A percentile compares a stretch with the other conserved stretches of the same genome.
These are phyloP conservation scores for Jacaranda mimosifolia DNA, from an alignment of 257 asterid species.

Conservation along the genomic window DNA sequence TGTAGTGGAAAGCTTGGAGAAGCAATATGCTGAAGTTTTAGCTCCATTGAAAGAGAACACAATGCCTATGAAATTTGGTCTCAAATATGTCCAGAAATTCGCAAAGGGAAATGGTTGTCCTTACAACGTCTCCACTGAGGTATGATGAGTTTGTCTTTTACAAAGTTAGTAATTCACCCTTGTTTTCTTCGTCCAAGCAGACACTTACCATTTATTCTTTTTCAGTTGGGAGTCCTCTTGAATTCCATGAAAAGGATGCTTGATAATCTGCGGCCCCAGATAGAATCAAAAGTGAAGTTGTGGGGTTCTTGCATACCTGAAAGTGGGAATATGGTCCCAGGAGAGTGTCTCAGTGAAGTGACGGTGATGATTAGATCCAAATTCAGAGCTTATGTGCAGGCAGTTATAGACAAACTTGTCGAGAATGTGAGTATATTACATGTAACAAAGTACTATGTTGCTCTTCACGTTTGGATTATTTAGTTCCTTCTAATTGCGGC, in stretches of 20 bases:
- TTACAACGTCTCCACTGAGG: conserved; percentile 71
- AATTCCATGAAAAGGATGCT: conserved; percentile 93
- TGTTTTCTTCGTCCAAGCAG: background rate
- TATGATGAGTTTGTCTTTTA: conserved; percentile 22
- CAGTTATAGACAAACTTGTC: conserved; percentile 76
- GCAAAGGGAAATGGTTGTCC: conserved; percentile 68
- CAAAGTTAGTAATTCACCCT: background rate
- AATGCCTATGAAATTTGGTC: conserved; percentile 82
- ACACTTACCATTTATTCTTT: conserved; percentile 3
- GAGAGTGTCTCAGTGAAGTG: conserved; percentile 90
- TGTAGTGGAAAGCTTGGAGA: conserved; percentile 84
- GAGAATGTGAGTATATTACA: conserved; percentile 73
- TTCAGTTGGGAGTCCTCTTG: conserved; percentile 84
- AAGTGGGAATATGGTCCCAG: conserved; percentile 61
- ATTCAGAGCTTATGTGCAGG: conserved; percentile 83
- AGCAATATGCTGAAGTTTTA: conserved; percentile 77
- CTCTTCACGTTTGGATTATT: background rate
- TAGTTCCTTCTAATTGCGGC: background rate
- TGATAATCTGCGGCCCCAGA: conserved; percentile 71
- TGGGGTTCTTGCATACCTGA: conserved; percentile 93
- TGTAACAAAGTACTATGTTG: background rate
- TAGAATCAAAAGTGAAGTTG: conserved; percentile 71
- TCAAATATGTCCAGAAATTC: conserved; percentile 84
- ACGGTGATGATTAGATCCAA: conserved; percentile 88
- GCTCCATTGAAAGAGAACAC: conserved; percentile 84